Percentiles rank a stretch among this genome's conserved stretches.
Evolutionary conservation across 2,329 filamentous ascomycete genomes (phyloP).

Genomic region (Talaromyces pinophilus): DNA sequence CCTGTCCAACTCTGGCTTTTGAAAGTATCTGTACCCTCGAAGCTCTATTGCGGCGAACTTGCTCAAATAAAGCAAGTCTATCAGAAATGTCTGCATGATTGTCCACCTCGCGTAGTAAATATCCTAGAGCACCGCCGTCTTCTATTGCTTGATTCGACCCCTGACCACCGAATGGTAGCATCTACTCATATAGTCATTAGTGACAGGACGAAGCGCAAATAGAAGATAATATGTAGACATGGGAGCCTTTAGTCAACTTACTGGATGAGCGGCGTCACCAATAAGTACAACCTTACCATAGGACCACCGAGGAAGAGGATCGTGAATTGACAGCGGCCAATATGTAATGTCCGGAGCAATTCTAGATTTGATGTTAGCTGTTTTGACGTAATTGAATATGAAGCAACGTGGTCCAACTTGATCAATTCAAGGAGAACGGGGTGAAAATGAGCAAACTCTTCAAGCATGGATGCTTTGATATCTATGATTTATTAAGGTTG

Average conservation of each 20-base stretch:
- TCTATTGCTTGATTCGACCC: slow-evolving; percentile 39
- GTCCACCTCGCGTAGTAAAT: slow-evolving; percentile 16
- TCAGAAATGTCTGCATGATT: slow-evolving; percentile 23
- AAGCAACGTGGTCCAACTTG: slow-evolving; percentile 20
- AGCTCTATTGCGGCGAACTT: slow-evolving; percentile 28
- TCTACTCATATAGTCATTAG: slow-evolving; percentile 23
- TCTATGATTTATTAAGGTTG: neutral
- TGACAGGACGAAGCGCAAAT: no score
- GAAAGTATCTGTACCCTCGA: slow-evolving; percentile 32
- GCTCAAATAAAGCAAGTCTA: slow-evolving; percentile 29
- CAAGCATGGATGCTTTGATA: slow-evolving; percentile 29
- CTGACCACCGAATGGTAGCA: slow-evolving; percentile 36
- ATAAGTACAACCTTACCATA: slow-evolving; percentile 32
- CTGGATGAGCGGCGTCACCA: slow-evolving; percentile 39
- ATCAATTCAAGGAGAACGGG: slow-evolving; percentile 27
- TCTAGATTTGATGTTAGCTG: slow-evolving; percentile 6
- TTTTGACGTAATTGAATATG: neutral
- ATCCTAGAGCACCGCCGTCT: slow-evolving; percentile 35
- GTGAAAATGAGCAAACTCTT: slow-evolving; percentile 31
- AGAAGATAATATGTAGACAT: neutral
- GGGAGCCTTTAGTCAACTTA: slow-evolving; percentile 17
- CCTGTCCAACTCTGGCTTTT: slow-evolving; percentile 5
- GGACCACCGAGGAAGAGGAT: slow-evolving; percentile 32
- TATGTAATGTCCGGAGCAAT: slow-evolving; percentile 26
- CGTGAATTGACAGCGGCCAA: slow-evolving; percentile 33